These are phyloP conservation scores for Artemisia argyi DNA, from an alignment of 129 eudicot genomes.

Conservation along the genomic window DNA sequence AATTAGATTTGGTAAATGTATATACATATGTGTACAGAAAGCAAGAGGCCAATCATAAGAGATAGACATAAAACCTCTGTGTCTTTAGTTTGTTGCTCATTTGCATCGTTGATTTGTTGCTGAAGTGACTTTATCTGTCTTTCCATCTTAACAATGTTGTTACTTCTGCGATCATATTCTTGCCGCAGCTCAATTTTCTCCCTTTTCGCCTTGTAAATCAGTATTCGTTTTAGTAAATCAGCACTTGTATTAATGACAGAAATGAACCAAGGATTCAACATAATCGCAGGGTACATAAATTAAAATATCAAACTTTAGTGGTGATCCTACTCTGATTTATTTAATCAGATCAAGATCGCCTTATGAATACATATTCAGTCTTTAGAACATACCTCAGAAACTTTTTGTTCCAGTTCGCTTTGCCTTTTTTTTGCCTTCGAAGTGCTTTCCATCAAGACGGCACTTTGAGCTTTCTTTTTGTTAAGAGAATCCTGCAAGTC, in stretches of 20 bases:
- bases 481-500: conserved; percentile 40
- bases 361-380: neutral
- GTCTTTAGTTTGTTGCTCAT: conserved; percentile 62
- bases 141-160: conserved; percentile 41
- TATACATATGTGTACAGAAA: neutral
- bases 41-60: conserved; percentile 15
- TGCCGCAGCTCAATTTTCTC: conserved; percentile 65
- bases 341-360: conserved; percentile 3
- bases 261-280: neutral
- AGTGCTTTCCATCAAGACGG: conserved; percentile 50
- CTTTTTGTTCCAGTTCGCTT: conserved; percentile 53
- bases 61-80: conserved; percentile 60
- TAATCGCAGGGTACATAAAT: neutral
- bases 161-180: conserved; percentile 48
- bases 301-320: conserved; percentile 10
- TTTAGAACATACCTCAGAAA: conserved; percentile 51
- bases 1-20: neutral
- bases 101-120: conserved; percentile 61
- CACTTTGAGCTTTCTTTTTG: conserved; percentile 58
- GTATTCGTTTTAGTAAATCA: conserved; percentile 13
- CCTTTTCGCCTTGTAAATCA: conserved; percentile 59
- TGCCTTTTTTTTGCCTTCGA: conserved; percentile 56
- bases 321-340: neutral
- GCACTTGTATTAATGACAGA: neutral
- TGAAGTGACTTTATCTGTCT: conserved; percentile 53